Conservation (phyloP, 345 rosid genomes). For the Melaleuca quinquenervia region DNA sequence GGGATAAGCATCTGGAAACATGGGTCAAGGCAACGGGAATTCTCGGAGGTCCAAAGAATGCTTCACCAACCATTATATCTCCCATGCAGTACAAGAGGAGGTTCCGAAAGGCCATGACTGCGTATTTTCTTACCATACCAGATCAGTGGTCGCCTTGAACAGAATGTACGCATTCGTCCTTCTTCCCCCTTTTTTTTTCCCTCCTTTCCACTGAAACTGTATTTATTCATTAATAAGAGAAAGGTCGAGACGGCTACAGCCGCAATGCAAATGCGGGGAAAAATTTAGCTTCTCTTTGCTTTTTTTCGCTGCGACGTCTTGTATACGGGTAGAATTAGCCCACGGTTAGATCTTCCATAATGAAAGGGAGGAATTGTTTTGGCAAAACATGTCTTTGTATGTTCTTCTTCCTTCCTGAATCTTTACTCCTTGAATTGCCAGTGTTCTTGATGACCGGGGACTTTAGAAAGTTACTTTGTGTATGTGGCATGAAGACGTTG, state of each 20-base stretch:
- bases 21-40: slow-evolving; percentile 93
- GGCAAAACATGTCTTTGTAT: slow-evolving; percentile 9
- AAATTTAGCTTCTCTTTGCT: neutral
- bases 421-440: neutral
- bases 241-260: neutral
- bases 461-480: neutral
- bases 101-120: slow-evolving; percentile 90
- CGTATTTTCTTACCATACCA: slow-evolving; percentile 89
- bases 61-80: slow-evolving; percentile 78
- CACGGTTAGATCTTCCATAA: neutral
- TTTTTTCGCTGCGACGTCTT: neutral
- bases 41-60: slow-evolving; percentile 77
- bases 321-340: slow-evolving; percentile 5
- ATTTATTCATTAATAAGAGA: slow-evolving; percentile 30
- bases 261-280: neutral
- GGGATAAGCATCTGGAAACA: slow-evolving; percentile 99
- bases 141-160: slow-evolving; percentile 75
- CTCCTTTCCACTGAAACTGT: neutral
- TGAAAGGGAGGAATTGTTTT: slow-evolving; percentile 5
- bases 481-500: neutral
- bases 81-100: slow-evolving; percentile 92
- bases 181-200: neutral
- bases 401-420: neutral
- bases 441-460: neutral
- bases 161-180: neutral